A percentile compares a stretch with the other conserved stretches of the same genome.
Evolutionary conservation across 495 filamentous ascomycete genomes (phyloP).

Genomic region (Aspergillus ellipticus): DNA sequence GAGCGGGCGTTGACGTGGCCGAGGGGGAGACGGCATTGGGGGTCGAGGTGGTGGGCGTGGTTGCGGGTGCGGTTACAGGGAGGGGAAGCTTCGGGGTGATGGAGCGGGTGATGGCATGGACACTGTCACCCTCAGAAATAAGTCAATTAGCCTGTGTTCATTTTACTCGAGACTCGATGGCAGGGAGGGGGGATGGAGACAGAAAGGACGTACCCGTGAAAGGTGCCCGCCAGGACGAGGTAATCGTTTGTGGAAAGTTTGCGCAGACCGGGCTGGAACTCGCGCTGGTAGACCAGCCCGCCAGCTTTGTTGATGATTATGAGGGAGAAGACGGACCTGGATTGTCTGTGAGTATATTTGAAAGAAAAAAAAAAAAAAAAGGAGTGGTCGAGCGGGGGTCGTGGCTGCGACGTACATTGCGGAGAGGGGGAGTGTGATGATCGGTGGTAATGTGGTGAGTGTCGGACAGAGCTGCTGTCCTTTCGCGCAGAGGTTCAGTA

Average conservation of each 20-base stretch:
- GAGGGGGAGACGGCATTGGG: conserved; percentile 18
- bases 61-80: conserved; percentile 25
- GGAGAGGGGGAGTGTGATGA: not conserved
- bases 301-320: conserved; percentile 98
- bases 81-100: conserved; percentile 57
- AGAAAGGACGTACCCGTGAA: conserved; percentile 69
- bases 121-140: conserved; percentile 47
- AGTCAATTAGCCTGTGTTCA: conserved; percentile 2
- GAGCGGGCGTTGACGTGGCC: conserved; percentile 26
- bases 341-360: not conserved
- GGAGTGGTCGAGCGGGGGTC: conserved; percentile 5
- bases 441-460: not conserved
- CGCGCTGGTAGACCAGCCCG: conserved; percentile 90
- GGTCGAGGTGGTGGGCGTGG: conserved; percentile 19
- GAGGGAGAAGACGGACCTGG: conserved; percentile 89
- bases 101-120: conserved; percentile 87
- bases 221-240: conserved; percentile 95
- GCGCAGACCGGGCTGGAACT: conserved; percentile 78
- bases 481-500: not conserved
- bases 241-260: conserved; percentile 92
- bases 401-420: conserved; percentile 3
- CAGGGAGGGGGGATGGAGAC: conserved; percentile 8
- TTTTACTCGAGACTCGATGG: not conserved
- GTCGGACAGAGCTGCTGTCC: not conserved
- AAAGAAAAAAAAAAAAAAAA: not conserved